These are phyloP conservation scores for Blastobotrys mokoenaii DNA, from an alignment of 805 yeast species.

Conservation along the genomic window DNA sequence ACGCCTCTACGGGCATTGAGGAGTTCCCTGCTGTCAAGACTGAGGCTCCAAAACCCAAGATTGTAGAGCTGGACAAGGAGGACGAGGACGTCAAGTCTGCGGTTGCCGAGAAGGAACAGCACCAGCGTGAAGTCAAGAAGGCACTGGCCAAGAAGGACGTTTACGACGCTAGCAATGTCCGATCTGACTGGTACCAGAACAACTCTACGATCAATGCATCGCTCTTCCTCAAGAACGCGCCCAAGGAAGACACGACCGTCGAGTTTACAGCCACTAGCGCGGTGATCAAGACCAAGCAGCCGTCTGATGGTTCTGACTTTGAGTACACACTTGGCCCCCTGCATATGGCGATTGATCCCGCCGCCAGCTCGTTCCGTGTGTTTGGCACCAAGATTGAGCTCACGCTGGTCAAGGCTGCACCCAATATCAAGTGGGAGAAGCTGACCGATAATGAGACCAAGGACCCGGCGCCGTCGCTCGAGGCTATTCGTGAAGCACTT, in stretches of 20 bases:
- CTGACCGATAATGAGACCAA: slow-evolving; percentile 4
- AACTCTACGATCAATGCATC: slow-evolving; percentile 49
- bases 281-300: slow-evolving; percentile 10
- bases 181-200: slow-evolving; percentile 72
- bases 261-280: slow-evolving; percentile 25
- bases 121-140: neutral
- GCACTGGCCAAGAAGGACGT: neutral
- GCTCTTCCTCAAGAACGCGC: slow-evolving; percentile 60
- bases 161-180: slow-evolving; percentile 24
- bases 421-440: slow-evolving; percentile 10
- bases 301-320: slow-evolving; percentile 41
- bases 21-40: slow-evolving; percentile 1
- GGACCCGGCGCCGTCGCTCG: neutral
- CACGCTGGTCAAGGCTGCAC: slow-evolving; percentile 39
- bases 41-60: neutral
- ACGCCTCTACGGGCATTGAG: neutral
- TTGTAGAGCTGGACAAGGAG: neutral
- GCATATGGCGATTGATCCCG: slow-evolving; percentile 41
- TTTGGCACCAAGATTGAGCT: slow-evolving; percentile 72
- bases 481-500: slow-evolving; percentile 2
- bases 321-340: slow-evolving; percentile 49
- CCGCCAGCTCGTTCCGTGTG: slow-evolving; percentile 39
- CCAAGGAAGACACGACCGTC: slow-evolving; percentile 38
- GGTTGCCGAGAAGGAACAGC: neutral
- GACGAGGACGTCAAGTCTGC: neutral